Percentiles rank a stretch among this genome's conserved stretches.
Evolutionary conservation across 495 filamentous ascomycete species (phyloP).

Genomic region (Penicillium verhagenii): DNA sequence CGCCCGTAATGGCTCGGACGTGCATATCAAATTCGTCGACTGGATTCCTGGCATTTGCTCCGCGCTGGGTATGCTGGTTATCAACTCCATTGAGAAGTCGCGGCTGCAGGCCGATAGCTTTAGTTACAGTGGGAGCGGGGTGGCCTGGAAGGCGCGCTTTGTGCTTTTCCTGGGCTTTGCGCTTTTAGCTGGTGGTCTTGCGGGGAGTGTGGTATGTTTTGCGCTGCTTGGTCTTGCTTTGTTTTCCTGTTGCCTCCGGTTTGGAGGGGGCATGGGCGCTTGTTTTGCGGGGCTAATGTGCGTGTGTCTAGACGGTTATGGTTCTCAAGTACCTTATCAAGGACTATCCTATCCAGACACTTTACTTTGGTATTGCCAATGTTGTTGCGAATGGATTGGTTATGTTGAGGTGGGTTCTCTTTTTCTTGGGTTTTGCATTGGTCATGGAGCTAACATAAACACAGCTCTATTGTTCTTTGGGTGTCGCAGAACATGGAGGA

Average conservation of each 20-base stretch:
- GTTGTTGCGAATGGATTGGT: slow-evolving; percentile 82
- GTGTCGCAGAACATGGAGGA: slow-evolving; percentile 99
- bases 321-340: slow-evolving; percentile 89
- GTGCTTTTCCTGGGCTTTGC: slow-evolving; percentile 97
- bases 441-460: slow-evolving; percentile 6
- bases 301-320: slow-evolving; percentile 63
- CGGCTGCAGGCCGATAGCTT: slow-evolving; percentile 82
- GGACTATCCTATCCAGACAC: slow-evolving; percentile 72
- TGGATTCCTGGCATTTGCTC: slow-evolving; percentile 98
- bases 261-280: too few species aligned
- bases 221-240: too few species aligned
- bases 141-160: slow-evolving; percentile 94
- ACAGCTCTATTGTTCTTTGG: slow-evolving; percentile 87
- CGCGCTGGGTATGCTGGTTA: slow-evolving; percentile 92
- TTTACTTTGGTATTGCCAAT: slow-evolving; percentile 93
- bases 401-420: slow-evolving; percentile 74
- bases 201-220: slow-evolving; percentile 69
- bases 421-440: neutral
- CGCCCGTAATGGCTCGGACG: slow-evolving; percentile 67
- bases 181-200: slow-evolving; percentile 88
- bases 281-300: neutral
- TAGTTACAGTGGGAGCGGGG: slow-evolving; percentile 79
- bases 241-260: too few species aligned
- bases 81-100: slow-evolving; percentile 96
- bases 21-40: slow-evolving; percentile 95